Evolutionary conservation across 2,329 filamentous ascomycete genomes (phyloP), one percentile per base, ranked within the genome.

Genomic region (Pestalotiopsis fici): DNA sequence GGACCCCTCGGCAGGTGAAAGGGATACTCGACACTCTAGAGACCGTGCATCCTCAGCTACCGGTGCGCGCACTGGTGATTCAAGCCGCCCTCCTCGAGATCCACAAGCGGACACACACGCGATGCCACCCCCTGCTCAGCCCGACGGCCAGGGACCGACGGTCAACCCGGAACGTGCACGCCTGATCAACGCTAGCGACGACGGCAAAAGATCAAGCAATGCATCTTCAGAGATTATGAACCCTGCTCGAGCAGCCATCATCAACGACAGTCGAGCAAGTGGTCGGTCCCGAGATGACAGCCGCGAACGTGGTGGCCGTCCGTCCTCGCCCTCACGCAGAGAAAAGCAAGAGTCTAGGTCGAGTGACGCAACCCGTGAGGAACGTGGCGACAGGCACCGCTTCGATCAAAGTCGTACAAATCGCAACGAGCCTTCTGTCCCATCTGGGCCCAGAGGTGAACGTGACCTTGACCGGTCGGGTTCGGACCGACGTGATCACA

Each of bases 101-200:
- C 69, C 65, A 21, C 65, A 72, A 50, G 65, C 69, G 11, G 69
- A 76, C 35, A 65, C 77, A n/a, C 74, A 80, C 15, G 71, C 78
- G 12, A 70, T 78, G 47, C 69, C 74, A 1, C 71, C 77, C 43
- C 74, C 76, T 50, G 70, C 71, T 4, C 74, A 77, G 35, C 67
- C 70, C 3, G 75, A 78, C 11, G 15, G 72, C 2, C 75, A 78
- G 21, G 87, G 86, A 12, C 85, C 85, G 7, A 78, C 80, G 9
- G 85, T 88, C 72, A 88, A 88, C 68, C 86, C 87, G 1, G 85
- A 87, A 64, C 82, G 87, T 66, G 85, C 86, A 35, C 82, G 85
- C 9, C 77, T 86, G 4, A 82, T 87, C 15, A 71, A 72, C 64
- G 71, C 72, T 6, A 75, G 15, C 12, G 28, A 35, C 1, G 57